Percentiles rank a stretch among this genome's conserved stretches.
These are phyloP conservation scores for Apiotrichum porosum DNA, from an alignment of 1,284 basidiomycete species.

Conservation along the genomic window DNA sequence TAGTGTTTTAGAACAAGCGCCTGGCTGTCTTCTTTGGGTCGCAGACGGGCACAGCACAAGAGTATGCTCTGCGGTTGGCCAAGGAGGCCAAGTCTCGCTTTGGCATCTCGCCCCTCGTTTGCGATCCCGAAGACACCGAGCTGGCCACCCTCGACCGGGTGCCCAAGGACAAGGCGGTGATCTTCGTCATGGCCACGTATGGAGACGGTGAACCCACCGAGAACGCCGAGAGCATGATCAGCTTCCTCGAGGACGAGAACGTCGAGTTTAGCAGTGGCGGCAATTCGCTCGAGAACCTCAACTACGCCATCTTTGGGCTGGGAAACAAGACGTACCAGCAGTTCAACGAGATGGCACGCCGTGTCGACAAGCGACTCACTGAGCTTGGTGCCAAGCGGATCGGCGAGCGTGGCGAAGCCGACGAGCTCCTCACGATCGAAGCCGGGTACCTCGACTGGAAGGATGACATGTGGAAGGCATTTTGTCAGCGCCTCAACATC, in stretches of 20 bases:
- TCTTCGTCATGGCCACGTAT: slow-evolving; percentile 94
- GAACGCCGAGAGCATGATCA: slow-evolving; percentile 88
- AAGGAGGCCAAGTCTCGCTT: slow-evolving; percentile 92
- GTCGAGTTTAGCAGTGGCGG: slow-evolving; percentile 71
- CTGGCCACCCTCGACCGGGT: slow-evolving; percentile 91
- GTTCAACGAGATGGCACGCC: slow-evolving; percentile 82
- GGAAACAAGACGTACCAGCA: slow-evolving; percentile 96
- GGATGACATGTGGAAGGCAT: slow-evolving; percentile 89
- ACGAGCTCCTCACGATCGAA: slow-evolving; percentile 99
- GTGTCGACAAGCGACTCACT: slow-evolving; percentile 67
- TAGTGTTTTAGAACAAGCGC: slow-evolving; percentile 97
- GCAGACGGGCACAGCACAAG: slow-evolving; percentile 94
- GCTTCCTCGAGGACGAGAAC: slow-evolving; percentile 77
- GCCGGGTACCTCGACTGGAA: slow-evolving; percentile 99
- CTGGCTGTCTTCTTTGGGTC: slow-evolving; percentile 92
- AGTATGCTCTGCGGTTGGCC: slow-evolving; percentile 86
- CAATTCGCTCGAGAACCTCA: slow-evolving; percentile 73
- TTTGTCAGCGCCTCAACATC: slow-evolving; percentile 72
- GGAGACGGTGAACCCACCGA: slow-evolving; percentile 98
- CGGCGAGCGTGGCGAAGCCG: slow-evolving; percentile 87
- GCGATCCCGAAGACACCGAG: slow-evolving; percentile 94
- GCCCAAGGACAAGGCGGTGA: slow-evolving; percentile 72
- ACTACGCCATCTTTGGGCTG: slow-evolving; percentile 90
- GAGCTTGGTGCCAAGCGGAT: slow-evolving; percentile 81
- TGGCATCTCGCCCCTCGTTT: slow-evolving; percentile 84